Evolutionary conservation across 176 grass and related monocot genomes (phyloP), one percentile per base, ranked within the genome.

Genomic region (Phyllostachys edulis): DNA sequence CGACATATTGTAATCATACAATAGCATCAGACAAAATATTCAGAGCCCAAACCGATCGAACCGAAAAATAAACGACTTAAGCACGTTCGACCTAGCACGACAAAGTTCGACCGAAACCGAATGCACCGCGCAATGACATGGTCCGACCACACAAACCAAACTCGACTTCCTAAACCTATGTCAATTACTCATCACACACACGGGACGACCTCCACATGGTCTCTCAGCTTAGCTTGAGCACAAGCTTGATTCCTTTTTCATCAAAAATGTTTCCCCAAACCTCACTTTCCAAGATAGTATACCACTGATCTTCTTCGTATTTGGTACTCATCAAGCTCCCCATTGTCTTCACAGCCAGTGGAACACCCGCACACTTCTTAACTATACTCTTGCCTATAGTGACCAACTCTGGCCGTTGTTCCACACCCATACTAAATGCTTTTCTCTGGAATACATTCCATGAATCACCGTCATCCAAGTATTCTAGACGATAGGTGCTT

Each of bases 371-470:
- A 5, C 88, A 90, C 7, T 51, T 83, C 0, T 18, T 7, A 34
- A 60, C 36, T 6, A 87, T 73, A 2, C 36, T 12, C 7, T 2
- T 83, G 1, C 71, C 88, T 11, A 83, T 13, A 0, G 12, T 6
- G 14, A 73, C 38, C 0, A 90, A 20, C 2, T 87, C 51, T 56
- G 12, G 8, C 4, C 60, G 11, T 51, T 57, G 6, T 57, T 68
- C 34, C 1, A 67, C 15, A 57, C 11, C 50, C 13, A 14, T 83
- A 34, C 78, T 44, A 41, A 90, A 87, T 45, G 88, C 79, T 7
- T 2, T 77, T 13, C 12, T 82, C 0, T 26, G 10, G n/a, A 90
- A 90, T 3, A 90, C 1, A 11, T 11, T 6, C 84, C 84, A 90
- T 27, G 79, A 82, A 5, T 73, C 64, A 3, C 38, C 26, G 9